Conservation (phyloP, 176 grass and related monocot species). For the Oryza australiensis region DNA sequence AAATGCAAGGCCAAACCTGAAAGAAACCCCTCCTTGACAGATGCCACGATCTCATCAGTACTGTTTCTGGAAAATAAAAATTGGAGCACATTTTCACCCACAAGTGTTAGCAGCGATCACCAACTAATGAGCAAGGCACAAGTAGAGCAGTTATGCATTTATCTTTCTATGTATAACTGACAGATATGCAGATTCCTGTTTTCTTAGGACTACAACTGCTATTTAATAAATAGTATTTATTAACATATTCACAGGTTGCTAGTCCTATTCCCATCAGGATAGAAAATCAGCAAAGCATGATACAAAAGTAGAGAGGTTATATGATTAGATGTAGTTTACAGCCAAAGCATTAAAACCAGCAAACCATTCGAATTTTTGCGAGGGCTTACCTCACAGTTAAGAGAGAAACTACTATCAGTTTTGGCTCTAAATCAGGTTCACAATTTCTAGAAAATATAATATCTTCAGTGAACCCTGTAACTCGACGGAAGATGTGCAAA, state of each 20-base stretch:
- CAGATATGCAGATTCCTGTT: not conserved
- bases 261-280: slow-evolving; percentile 18
- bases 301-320: not conserved
- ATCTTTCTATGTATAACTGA: not conserved
- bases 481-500: slow-evolving; percentile 60
- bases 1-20: slow-evolving; percentile 56
- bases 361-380: slow-evolving; percentile 25
- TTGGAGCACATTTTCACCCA: slow-evolving; percentile 15
- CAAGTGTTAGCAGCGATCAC: not conserved
- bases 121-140: slow-evolving; percentile 22
- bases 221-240: too few species aligned
- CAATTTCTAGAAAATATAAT: slow-evolving; percentile 76
- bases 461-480: slow-evolving; percentile 66
- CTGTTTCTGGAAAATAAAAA: slow-evolving; percentile 42
- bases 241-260: slow-evolving; percentile 3
- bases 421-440: slow-evolving; percentile 84
- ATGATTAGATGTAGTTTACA: slow-evolving; percentile 1
- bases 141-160: not conserved
- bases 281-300: not conserved
- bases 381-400: slow-evolving; percentile 75
- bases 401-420: slow-evolving; percentile 72
- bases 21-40: slow-evolving; percentile 61
- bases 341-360: not conserved
- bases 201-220: slow-evolving; percentile 5
- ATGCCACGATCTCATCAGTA: slow-evolving; percentile 40